Evolutionary conservation across 352 stramenopile species (phyloP), one percentile per base, ranked within the genome.

Genomic region (Phytophthora podocarpi): DNA sequence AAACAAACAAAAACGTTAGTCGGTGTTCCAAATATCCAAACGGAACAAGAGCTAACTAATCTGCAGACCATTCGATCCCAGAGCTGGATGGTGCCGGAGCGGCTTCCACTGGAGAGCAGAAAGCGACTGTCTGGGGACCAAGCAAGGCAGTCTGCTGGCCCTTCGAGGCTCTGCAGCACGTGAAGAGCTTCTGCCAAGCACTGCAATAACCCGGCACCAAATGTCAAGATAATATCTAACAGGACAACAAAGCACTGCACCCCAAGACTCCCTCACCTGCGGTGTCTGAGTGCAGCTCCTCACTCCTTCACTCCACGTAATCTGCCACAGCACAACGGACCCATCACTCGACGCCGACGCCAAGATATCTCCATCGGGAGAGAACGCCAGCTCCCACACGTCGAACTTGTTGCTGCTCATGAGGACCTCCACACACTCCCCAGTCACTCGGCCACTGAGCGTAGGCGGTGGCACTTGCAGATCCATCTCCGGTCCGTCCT

Each of bases 321-420:
- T 53, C 27, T 79, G 57, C 82, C 86, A 96, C 10, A 96, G 59
- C 9, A 97, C 64, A 11, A 97, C 78, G 10, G 74, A 82, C 1
- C 82, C 87, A 30, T 95, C 84, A 16, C 86, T 87, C 5, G 82
- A 90, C 4, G 83, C 82, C 1, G 87, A 96, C 15, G 89, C 88
- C 51, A 97, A 62, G 27, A 83, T 77, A 11, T 76, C 51, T 23
- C 89, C 90, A 55, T 95, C 60, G 0, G 89, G 88, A 5, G 87
- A 92, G 48, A 97, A 97, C 4, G 72, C 67, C 12, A 96, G 41
- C 32, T 90, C 77, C 53, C 74, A 74, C n/a, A 94, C 78, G 30
- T 92, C 70, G 7, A 9, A 24, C 9, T 65, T 43, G 10, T 56
- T 78, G 54, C 89, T 80, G 23, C 73, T 72, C 9, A 79, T 40